phyloP scores from a whole-genome alignment of 257 asterid species.

The Handroanthus guayacan region DNA sequence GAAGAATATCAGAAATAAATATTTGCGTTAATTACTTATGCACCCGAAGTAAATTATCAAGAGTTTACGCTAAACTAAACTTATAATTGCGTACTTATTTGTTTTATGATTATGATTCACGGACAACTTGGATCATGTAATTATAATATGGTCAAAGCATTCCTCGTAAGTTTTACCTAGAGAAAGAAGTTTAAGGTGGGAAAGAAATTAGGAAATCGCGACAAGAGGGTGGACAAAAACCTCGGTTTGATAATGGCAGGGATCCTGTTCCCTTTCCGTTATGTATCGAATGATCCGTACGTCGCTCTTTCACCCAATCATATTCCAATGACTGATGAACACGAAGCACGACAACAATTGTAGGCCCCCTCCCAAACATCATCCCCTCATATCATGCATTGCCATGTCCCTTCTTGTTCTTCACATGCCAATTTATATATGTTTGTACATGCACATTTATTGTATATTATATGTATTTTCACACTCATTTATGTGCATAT shows the following conservation, averaged over 20 bases:
- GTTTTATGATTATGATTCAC: not conserved
- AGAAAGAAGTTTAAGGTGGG: not conserved
- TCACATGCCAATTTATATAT: not conserved
- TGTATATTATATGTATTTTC: not conserved
- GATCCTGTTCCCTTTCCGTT: conserved; percentile 57
- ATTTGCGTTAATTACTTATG: too few species aligned
- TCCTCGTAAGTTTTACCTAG: not conserved
- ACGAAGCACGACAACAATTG: conserved; percentile 49
- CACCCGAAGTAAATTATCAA: too few species aligned
- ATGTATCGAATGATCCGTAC: conserved; percentile 57
- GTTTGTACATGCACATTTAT: not conserved
- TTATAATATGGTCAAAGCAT: not conserved
- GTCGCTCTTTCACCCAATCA: conserved; percentile 47
- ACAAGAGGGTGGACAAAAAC: conserved; percentile 52
- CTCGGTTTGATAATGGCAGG: conserved; percentile 53
- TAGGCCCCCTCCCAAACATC: conserved; percentile 46
- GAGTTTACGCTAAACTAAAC: not conserved
- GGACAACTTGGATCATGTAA: not conserved
- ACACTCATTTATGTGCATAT: not conserved
- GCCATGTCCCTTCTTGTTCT: conserved; percentile 25
- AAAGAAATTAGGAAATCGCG: conserved; percentile 35
- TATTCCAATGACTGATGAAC: conserved; percentile 48
- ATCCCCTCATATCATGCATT: conserved; percentile 40
- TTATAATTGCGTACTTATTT: not conserved
- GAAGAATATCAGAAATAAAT: too few species aligned